Base-by-base conservation (phyloP, 78 protist species). In the Dictyostelium purpureum region DNA sequence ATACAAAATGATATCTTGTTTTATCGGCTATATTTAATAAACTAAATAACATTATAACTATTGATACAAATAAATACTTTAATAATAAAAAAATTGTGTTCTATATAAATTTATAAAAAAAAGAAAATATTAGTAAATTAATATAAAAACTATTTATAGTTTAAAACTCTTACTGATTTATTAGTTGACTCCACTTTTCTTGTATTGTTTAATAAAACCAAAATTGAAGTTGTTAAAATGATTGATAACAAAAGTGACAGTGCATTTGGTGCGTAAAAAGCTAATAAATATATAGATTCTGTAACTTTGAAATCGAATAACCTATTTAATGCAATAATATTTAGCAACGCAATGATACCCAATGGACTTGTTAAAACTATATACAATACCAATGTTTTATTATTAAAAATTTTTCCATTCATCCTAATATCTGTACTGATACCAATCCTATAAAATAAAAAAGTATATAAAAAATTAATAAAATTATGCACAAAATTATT, bases 181-280 rank as follows among this genome's bases (percentile, higher is more conserved):
- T 63, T 37, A 14, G 71, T 63, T 33, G 71, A 63, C 5, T 63
- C 71, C 1, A 63, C 35, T 33, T 63, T 63, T 63, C 71, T 63
- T 31, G 71, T 63, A 63, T 63, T 63, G 33, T 63, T 63, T 63
- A 63, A 63, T 63, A 63, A 33, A 3, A 33, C 1, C 16, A 63
- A 21, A 33, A 63, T 63, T 63, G 71, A 63, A 14, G 38, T 63
- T 3, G 33, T 63, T 63, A 63, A 33, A 63, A 63, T 63, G 1
- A 63, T 26, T 63, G 71, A 63, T 63, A 63, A 4, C 18, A 63
- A 16, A 33, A 63, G 18, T 63, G 71, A 63, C 33, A 63, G 18
- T 31, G 71, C 71, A 63, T 63, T 63, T 63, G 71, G 71, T 33
- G 33, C 38, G 33, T 63, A 63, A 63, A 63, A 63, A 33, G 71